Base-by-base conservation (phyloP, 345 rosid species). In the Aurinia saxatilis region DNA sequence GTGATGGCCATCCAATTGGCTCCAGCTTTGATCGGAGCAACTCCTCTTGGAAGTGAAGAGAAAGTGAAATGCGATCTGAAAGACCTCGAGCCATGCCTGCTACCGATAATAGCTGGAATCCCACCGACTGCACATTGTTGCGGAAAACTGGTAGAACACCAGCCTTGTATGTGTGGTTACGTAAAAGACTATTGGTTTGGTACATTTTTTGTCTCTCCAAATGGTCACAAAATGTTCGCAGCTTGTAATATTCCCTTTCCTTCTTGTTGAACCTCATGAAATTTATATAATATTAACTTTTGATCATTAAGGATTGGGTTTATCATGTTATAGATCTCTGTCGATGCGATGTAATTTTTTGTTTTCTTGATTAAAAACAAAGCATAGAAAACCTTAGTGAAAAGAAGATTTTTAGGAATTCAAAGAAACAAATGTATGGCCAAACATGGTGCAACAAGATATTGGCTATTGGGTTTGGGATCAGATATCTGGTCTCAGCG, bases 191-290 rank as follows among this genome's bases (percentile, higher is more conserved):
- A 5, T 11, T 66, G 56, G 63, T 2, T 18, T 25, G 14, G 46
- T 25, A 0, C 0, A 2, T 0, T n/a, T 2, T 66, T 7, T 7
- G 1, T 1, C 10, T 8, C 15, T 46, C 40, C 23, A 5, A 46
- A 27, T 9, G 30, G 6, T 66, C 63, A 27, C 8, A 25, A 36
- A 35, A 15, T 48, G 5, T 66, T 17, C 14, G 31, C 37, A 0
- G 12, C 10, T 55, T 66, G 70, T 55, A 66, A 66, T 0, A n/a
- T 34, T 35, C 38, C 70, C 0, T 54, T 7, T 11, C 70, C 70
- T 45, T 14, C 0, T 23, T 65, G 70, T 21, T 33, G n/a, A 64
- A 31, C n/a, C 27, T 40, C 2, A 33, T 10, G 18, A 13, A 6
- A 21, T 36, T 14, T 36, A 8, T 37, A 55, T 21, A 16, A 10